phyloP scores from a whole-genome alignment of 192 early-diverging fungal genomes.

The Entophlyctis luteolus region DNA sequence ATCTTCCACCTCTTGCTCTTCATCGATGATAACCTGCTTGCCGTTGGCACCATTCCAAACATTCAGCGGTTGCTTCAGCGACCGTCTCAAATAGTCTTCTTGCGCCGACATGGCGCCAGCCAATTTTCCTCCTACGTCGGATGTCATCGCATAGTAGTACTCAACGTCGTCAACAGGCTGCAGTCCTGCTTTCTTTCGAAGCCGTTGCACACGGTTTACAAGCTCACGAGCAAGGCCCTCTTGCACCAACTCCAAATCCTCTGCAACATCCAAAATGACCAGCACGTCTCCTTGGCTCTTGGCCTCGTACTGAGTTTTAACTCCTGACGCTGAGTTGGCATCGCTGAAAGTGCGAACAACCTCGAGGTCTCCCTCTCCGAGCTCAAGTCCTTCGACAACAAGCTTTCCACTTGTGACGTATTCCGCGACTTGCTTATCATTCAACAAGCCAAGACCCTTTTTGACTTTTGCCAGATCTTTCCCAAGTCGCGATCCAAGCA shows the following conservation, averaged over 20 bases:
- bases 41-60: not conserved
- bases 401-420: slow-evolving; percentile 68
- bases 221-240: slow-evolving; percentile 93
- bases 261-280: slow-evolving; percentile 79
- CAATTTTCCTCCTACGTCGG: slow-evolving; percentile 67
- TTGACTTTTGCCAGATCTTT: slow-evolving; percentile 84
- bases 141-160: slow-evolving; percentile 75
- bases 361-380: slow-evolving; percentile 80
- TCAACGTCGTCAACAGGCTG: slow-evolving; percentile 81
- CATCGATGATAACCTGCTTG: slow-evolving; percentile 65
- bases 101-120: slow-evolving; percentile 69
- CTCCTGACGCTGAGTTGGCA: slow-evolving; percentile 36
- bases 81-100: slow-evolving; percentile 65
- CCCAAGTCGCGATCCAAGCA: slow-evolving; percentile 82
- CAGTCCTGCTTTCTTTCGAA: slow-evolving; percentile 90
- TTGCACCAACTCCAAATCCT: slow-evolving; percentile 77
- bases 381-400: slow-evolving; percentile 71
- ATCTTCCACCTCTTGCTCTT: slow-evolving; percentile 70
- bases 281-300: slow-evolving; percentile 60
- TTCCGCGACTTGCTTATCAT: slow-evolving; percentile 73
- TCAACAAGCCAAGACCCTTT: slow-evolving; percentile 73
- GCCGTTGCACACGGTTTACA: slow-evolving; percentile 92
- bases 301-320: slow-evolving; percentile 17
- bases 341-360: slow-evolving; percentile 81
- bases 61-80: slow-evolving; percentile 58